Evolutionary conservation across 495 filamentous ascomycete genomes (phyloP), one percentile per base, ranked within the genome.

Genomic region (Thermochaetoides thermophila): DNA sequence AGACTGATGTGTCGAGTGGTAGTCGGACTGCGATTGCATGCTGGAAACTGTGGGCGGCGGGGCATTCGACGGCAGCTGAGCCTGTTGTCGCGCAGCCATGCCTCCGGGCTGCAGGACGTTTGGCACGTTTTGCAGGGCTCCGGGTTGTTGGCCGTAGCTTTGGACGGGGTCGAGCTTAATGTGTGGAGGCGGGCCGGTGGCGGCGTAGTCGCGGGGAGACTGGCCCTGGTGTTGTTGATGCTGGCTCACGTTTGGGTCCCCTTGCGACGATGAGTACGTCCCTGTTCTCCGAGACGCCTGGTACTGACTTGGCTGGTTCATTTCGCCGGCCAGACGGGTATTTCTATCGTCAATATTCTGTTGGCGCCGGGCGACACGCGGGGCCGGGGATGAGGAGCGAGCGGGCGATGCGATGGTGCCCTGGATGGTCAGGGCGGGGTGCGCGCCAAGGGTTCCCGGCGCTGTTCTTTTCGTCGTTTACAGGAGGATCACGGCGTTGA

Each of bases 21-120:
- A 73, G 42, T 80, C 78, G 31, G 66, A 48, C 39, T 77, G 73
- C 21, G 77, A 76, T 25, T 76, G 71, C 52, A 84, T 65, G 29
- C 78, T 79, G 25, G 85, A 78, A 29, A 86, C 48, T 8, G 65
- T 66, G 10, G 76, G 74, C 7, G 21, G 21, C 11, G 6, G 21
- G 21, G 81, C 79, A 54, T 81, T 84, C 41, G 72, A 61, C 15
- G 80, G 70, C 32, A 81, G n/a, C n/a, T n/a, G n/a, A n/a, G n/a
- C n/a, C 61, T 15, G 72, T 63, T 17, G 60, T 56, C n/a, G 81
- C 78, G 31, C 84, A 66, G 25, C 66, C 46, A 61, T 26, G 30
- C 57, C 52, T 38, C 66, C 57, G 35, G 83, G 75, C 50, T 85
- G 79, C 27, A 87, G 63, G 23, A 75, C 68, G 39, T 79, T 79